Percentiles rank a stretch among this genome's conserved stretches.
phyloP scores from a whole-genome alignment of 768 basidiomycete genomes.

The Heimioporus sp. region DNA sequence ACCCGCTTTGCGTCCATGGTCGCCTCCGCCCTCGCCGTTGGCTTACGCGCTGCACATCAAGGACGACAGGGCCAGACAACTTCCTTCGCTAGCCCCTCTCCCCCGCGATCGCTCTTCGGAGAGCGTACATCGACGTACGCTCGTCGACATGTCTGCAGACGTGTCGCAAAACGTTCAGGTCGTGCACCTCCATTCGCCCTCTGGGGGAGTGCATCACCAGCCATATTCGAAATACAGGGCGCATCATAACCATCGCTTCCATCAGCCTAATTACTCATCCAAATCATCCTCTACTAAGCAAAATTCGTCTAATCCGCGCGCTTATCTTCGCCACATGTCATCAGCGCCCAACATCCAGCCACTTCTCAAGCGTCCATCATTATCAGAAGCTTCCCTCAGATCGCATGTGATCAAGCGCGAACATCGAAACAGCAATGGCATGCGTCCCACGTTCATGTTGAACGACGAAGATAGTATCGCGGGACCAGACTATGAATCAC shows the following conservation, averaged over 20 bases:
- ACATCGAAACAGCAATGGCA: constrained; percentile 31
- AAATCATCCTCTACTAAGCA: constrained; percentile 18
- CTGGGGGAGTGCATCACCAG: constrained; percentile 21
- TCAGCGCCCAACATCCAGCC: constrained; percentile 51
- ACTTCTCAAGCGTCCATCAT: constrained; percentile 30
- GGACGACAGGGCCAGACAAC: constrained; percentile 5
- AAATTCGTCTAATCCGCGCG: constrained; percentile 50
- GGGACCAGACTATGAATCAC: constrained; percentile 18
- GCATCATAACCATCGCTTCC: constrained; percentile 21
- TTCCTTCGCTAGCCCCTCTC: constrained; percentile 17
- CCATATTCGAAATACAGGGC: constrained; percentile 16
- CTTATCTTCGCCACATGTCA: constrained; percentile 74
- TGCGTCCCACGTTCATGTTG: constrained; percentile 29
- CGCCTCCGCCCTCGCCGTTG: constrained; percentile 27
- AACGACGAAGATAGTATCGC: constrained; percentile 32
- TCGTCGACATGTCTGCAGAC: constrained; percentile 12
- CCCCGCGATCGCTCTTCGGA: constrained; percentile 21
- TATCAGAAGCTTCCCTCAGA: constrained; percentile 30
- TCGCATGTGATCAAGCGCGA: constrained; percentile 27
- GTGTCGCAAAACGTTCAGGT: constrained; percentile 7
- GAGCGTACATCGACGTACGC: constrained; percentile 13
- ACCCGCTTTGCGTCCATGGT: constrained; percentile 11
- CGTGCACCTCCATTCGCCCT: constrained; percentile 21
- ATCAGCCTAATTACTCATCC: constrained; percentile 26
- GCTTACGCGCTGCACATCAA: constrained; percentile 11